A percentile compares a stretch with the other conserved stretches of the same genome.
These are phyloP conservation scores for Vanrija sp. DNA, from an alignment of 1,284 basidiomycete genomes.

Conservation along the genomic window DNA sequence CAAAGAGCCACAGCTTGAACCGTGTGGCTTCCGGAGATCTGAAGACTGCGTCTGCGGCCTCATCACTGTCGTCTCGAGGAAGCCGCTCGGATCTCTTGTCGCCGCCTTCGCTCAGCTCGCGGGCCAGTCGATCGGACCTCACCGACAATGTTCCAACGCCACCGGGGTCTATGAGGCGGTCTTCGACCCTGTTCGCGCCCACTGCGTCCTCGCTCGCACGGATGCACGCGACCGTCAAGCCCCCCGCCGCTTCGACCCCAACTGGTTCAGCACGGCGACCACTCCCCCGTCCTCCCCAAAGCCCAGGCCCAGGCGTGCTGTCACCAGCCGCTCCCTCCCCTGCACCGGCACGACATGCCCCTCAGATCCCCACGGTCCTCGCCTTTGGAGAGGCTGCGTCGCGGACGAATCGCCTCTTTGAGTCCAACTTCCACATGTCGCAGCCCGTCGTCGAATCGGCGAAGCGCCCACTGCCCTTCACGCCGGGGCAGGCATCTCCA, in stretches of 20 bases:
- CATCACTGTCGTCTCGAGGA: not conserved
- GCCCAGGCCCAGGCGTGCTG: not conserved
- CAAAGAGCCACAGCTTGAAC: not conserved
- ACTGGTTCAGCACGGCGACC: constrained; percentile 9
- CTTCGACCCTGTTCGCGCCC: constrained; percentile 30
- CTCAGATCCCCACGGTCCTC: constrained; percentile 1
- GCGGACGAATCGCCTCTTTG: constrained; percentile 23
- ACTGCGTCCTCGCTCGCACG: constrained; percentile 40
- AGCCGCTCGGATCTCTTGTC: no score
- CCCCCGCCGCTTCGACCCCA: constrained; percentile 7
- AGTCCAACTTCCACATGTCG: constrained; percentile 16
- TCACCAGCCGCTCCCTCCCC: not conserved
- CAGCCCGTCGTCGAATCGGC: not conserved
- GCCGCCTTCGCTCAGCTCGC: not conserved
- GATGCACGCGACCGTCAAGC: constrained; percentile 44
- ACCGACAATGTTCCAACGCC: not conserved
- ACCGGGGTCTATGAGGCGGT: not conserved
- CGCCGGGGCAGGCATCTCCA: not conserved
- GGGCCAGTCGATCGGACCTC: not conserved
- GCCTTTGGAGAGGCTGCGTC: constrained; percentile 31
- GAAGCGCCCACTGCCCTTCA: not conserved
- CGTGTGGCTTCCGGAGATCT: constrained; percentile 1
- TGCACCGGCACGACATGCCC: constrained; percentile 6
- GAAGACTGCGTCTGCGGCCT: not conserved
- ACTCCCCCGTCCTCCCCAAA: constrained; percentile 5